These are phyloP conservation scores for Capniomyces stellatus DNA, from an alignment of 371 early-diverging fungal genomes.

Conservation along the genomic window DNA sequence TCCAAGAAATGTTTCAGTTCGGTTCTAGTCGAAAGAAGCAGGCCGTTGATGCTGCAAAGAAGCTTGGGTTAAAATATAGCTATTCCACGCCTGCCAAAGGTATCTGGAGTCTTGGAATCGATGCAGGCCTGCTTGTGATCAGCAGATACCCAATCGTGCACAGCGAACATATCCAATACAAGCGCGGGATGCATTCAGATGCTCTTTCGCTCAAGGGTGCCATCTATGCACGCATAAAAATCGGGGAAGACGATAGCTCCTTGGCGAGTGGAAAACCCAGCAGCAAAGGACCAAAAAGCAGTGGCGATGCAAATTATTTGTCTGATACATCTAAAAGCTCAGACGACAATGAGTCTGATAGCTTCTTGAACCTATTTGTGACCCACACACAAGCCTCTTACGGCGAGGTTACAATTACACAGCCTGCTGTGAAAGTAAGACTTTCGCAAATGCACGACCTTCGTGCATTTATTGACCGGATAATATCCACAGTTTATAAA, in stretches of 20 bases:
- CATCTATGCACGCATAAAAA: conserved; percentile 44
- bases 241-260: conserved; percentile 8
- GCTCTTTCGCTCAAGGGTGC: conserved; percentile 59
- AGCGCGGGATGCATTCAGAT: conserved; percentile 47
- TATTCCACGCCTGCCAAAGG: conserved; percentile 32
- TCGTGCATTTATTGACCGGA: conserved; percentile 39
- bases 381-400: conserved; percentile 71
- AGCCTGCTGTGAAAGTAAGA: conserved; percentile 33
- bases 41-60: conserved; percentile 37
- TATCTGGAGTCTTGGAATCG: conserved; percentile 41
- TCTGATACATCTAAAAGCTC: background rate
- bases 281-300: too few species aligned
- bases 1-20: conserved; percentile 73
- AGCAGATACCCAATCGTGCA: conserved; percentile 47
- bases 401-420: conserved; percentile 23
- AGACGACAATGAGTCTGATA: conserved; percentile 5
- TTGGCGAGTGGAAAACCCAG: too few species aligned
- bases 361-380: conserved; percentile 45
- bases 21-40: conserved; percentile 34
- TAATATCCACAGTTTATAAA: conserved; percentile 19
- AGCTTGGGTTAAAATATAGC: conserved; percentile 41
- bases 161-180: conserved; percentile 34
- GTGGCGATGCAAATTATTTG: background rate
- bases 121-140: conserved; percentile 62
- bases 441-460: conserved; percentile 36